phyloP scores from a whole-genome alignment of 345 rosid genomes.

The Salix udensis region DNA sequence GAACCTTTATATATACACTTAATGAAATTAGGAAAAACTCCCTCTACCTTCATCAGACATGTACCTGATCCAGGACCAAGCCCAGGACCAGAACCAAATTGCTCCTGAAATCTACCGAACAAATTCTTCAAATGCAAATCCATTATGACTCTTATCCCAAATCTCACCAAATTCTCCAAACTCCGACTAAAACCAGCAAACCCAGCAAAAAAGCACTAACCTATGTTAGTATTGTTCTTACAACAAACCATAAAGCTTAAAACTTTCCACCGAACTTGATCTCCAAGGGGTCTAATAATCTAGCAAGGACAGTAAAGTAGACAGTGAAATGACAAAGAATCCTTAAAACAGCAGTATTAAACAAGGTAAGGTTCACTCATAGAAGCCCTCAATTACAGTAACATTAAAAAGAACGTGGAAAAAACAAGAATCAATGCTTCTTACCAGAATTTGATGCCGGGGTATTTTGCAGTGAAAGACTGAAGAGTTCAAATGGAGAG shows the following conservation, averaged over 20 bases:
- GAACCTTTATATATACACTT: slow-evolving; percentile 50
- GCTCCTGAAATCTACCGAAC: slow-evolving; percentile 60
- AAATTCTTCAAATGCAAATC: slow-evolving; percentile 66
- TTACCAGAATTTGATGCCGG: slow-evolving; percentile 2
- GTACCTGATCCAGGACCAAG: slow-evolving; percentile 73
- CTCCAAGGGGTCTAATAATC: not conserved
- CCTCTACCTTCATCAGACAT: slow-evolving; percentile 55
- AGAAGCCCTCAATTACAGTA: not conserved
- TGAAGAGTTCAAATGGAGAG: not conserved
- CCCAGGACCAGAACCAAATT: slow-evolving; percentile 73
- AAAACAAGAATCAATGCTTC: slow-evolving; percentile 3
- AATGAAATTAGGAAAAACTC: slow-evolving; percentile 47
- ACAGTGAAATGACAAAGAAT: not conserved
- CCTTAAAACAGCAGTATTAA: not conserved
- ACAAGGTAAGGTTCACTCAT: not conserved
- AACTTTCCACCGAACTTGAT: not conserved
- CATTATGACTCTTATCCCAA: slow-evolving; percentile 24
- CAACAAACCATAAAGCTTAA: not conserved
- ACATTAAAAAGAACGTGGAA: not conserved
- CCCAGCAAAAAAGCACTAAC: not conserved
- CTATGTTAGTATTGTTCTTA: not conserved
- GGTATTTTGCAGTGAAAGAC: not conserved
- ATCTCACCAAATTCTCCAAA: slow-evolving; percentile 9
- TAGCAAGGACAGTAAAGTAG: not conserved
- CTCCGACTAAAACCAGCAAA: slow-evolving; percentile 2